phyloP scores from a whole-genome alignment of 345 rosid genomes.

The Bruguiera parviflora region DNA sequence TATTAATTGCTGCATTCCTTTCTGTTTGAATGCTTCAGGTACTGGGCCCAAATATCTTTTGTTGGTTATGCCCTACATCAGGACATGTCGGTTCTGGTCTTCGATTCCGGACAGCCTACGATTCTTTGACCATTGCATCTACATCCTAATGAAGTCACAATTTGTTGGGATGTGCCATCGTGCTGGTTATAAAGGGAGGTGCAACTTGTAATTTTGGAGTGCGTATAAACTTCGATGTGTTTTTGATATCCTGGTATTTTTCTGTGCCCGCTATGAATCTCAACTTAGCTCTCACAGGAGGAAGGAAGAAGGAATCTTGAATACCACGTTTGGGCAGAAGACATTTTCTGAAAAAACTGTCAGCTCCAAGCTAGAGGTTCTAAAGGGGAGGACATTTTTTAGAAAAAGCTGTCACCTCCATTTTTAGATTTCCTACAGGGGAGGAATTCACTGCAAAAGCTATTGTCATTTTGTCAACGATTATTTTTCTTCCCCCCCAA shows the following conservation, averaged over 20 bases:
- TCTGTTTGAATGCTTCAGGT: constrained; percentile 43
- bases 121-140: constrained; percentile 28
- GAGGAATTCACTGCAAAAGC: too few relatives aligned
- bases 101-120: constrained; percentile 62
- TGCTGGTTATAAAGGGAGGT: constrained; percentile 11
- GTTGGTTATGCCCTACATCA: constrained; percentile 75
- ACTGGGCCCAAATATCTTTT: constrained; percentile 65
- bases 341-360: background rate
- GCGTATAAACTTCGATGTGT: constrained; percentile 1
- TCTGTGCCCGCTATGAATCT: background rate
- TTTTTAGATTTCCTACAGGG: background rate
- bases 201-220: background rate
- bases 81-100: constrained; percentile 72
- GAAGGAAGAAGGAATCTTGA: background rate
- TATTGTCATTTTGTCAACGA: too few relatives aligned
- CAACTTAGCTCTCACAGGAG: background rate
- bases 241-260: background rate
- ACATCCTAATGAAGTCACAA: constrained; percentile 24
- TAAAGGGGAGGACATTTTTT: background rate
- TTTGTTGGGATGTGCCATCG: constrained; percentile 8
- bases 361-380: background rate
- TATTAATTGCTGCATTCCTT: background rate
- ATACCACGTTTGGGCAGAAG: background rate
- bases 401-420: background rate
- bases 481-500: too few relatives aligned